Evolutionary conservation across 2,329 filamentous ascomycete species (phyloP), one percentile per base, ranked within the genome.

Genomic region (Hypoxylon sp.): DNA sequence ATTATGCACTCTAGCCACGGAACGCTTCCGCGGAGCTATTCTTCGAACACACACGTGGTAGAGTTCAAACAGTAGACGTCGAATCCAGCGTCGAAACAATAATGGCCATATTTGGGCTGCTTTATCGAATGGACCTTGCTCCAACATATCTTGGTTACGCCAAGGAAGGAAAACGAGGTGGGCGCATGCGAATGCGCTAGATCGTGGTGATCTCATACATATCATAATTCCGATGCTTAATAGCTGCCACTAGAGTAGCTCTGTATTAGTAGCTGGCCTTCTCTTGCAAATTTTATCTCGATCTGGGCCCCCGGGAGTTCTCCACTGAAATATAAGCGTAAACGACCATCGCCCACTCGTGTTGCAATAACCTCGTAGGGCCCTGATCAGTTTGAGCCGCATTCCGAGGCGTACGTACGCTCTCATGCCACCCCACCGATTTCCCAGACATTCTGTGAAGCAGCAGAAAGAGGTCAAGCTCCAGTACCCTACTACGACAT

Each of bases 311-410:
- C 32, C 22, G 11, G 0, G n/a, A 58, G 6, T 20, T 58, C 46
- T 42, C 48, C 54, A 58, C 49, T 38, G 9, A 12, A 58, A 26
- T 9, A 50, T 44, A 52, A n/a, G 50, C 24, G 18, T 42, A 33
- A 65, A 52, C 32, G 26, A 14, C 18, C 28, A 20, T 38, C 32
- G 16, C 45, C 48, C 57, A 58, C 28, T 59, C 30, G 18, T 28
- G 22, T 53, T 30, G 33, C 9, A 40, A 40, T 11, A 33, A 33
- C 45, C 32, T 45, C n/a, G n/a, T n/a, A n/a, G n/a, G n/a, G n/a
- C n/a, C n/a, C n/a, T 65, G 52, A 36, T 38, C 30, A 22, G 18
- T 32, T 61, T 65, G 53, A 62, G 63, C 57, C 62, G 57, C 63
- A 65, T 54, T 32, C 18, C 44, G 20, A 16, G 33, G 26, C 38